Percentiles rank a stretch among this genome's conserved stretches.
Conservation (phyloP, 2,329 filamentous ascomycete species). For the Neodidymelliopsis sp. region DNA sequence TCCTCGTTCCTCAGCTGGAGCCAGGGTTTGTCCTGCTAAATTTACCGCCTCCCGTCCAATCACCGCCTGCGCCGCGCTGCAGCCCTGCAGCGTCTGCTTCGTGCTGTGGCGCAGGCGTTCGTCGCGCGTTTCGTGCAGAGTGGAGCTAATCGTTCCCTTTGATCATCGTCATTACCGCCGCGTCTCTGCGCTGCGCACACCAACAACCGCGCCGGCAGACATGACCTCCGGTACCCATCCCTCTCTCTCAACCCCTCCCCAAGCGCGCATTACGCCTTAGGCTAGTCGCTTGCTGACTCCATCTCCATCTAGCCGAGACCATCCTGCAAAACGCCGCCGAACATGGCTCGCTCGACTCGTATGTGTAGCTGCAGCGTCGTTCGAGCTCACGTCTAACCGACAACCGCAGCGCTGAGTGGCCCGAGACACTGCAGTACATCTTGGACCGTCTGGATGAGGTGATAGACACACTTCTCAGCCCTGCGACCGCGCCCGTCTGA, state of each 20-base stretch:
- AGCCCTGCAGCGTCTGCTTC: conserved; percentile 1
- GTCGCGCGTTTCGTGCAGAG: conserved; percentile 2
- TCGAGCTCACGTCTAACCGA: conserved; percentile 9
- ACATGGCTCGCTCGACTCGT: conserved; percentile 67
- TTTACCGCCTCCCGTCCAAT: background rate
- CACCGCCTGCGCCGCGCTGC: background rate
- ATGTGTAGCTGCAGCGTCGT: conserved; percentile 42
- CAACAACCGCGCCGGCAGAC: conserved; percentile 1
- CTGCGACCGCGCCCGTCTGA: background rate
- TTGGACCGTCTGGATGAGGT: conserved; percentile 73
- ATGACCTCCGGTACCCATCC: conserved; percentile 21
- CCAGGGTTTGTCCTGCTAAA: background rate
- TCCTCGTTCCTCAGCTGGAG: background rate
- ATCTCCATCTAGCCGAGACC: conserved; percentile 51
- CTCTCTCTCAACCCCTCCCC: no score
- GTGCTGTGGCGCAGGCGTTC: conserved; percentile 19
- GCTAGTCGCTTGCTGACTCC: conserved; percentile 26
- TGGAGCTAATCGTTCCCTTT: background rate
- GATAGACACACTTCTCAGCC: conserved; percentile 14
- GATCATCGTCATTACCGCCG: conserved; percentile 15
- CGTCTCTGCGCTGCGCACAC: conserved; percentile 6
- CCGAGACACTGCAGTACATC: conserved; percentile 69
- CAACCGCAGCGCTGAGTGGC: conserved; percentile 70
- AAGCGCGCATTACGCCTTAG: background rate
- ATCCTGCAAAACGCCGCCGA: conserved; percentile 64